Conservation (phyloP, 2,329 filamentous ascomycete species). For the Fusarium veterinarium region DNA sequence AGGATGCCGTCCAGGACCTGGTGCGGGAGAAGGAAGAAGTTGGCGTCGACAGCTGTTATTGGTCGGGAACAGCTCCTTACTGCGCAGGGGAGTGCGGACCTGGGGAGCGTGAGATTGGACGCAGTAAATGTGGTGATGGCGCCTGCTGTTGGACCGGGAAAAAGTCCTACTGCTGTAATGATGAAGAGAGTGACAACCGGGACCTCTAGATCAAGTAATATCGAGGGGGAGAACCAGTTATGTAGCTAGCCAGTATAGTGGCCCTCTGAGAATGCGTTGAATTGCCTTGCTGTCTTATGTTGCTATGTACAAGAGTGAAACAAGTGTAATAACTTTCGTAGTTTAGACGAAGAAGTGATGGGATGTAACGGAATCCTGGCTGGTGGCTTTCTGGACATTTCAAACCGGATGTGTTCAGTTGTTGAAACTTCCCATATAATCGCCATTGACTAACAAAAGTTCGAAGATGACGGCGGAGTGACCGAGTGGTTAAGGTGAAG, state of each 20-base stretch:
- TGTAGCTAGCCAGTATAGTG: rapidly evolving
- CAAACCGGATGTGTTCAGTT: rapidly evolving
- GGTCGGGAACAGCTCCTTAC: neutral
- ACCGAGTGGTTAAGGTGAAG: conserved; percentile 5
- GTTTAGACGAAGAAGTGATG: neutral
- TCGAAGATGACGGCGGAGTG: neutral
- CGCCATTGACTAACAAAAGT: rapidly evolving
- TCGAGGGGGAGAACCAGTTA: rapidly evolving
- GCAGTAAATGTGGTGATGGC: neutral
- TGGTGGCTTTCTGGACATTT: neutral
- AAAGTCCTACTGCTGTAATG: neutral
- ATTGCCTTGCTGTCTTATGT: rapidly evolving
- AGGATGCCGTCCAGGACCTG: neutral
- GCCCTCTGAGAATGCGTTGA: neutral
- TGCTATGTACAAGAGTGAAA: neutral
- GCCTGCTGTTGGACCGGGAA: neutral
- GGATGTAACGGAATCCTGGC: rapidly evolving
- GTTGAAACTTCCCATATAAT: rapidly evolving
- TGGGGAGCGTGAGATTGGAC: neutral
- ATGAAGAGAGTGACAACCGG: rapidly evolving
- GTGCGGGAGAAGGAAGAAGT: neutral
- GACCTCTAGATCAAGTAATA: neutral
- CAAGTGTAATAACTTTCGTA: neutral
- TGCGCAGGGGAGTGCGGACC: rapidly evolving
- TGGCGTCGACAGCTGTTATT: rapidly evolving